phyloP scores from a whole-genome alignment of 768 basidiomycete genomes.

The Lanmaoa rubissima region DNA sequence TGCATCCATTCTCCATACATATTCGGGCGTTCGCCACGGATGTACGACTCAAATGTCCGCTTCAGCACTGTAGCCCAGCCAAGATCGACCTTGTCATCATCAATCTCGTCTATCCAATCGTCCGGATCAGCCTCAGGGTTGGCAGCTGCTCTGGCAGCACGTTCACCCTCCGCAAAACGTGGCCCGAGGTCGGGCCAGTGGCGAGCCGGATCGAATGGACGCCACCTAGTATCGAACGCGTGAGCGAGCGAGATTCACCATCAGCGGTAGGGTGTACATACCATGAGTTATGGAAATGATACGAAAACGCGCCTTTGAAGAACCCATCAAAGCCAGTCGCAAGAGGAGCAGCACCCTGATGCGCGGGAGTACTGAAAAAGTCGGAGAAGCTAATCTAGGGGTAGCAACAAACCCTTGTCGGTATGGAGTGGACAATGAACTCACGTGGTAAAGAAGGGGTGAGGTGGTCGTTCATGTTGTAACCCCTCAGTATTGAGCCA shows the following conservation, averaged over 20 bases:
- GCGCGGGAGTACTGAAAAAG: conserved; percentile 74
- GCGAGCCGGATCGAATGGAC: conserved; percentile 82
- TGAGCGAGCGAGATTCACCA: background rate
- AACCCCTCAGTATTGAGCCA: conserved; percentile 92
- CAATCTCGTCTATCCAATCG: conserved; percentile 27
- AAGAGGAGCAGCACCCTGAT: conserved; percentile 73
- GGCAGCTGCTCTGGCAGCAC: conserved; percentile 47
- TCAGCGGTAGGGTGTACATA: conserved; percentile 28
- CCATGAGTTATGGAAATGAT: conserved; percentile 95
- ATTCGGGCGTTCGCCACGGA: conserved; percentile 85
- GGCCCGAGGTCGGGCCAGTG: conserved; percentile 90
- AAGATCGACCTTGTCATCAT: conserved; percentile 65
- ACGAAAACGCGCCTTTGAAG: conserved; percentile 90
- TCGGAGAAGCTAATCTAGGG: conserved; percentile 61
- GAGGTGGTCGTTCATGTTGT: conserved; percentile 87
- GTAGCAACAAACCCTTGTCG: background rate
- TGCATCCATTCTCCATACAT: conserved; percentile 82
- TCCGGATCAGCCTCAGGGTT: conserved; percentile 20
- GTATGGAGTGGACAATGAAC: conserved; percentile 14
- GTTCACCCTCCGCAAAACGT: conserved; percentile 74
- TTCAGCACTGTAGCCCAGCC: conserved; percentile 90
- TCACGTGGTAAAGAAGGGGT: conserved; percentile 87
- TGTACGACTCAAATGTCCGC: conserved; percentile 89
- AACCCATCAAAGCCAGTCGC: conserved; percentile 88
- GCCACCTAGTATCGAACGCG: conserved; percentile 63